These are phyloP conservation scores for Plasmodium ovale DNA, from an alignment of 169 alveolate species.

Conservation along the genomic window DNA sequence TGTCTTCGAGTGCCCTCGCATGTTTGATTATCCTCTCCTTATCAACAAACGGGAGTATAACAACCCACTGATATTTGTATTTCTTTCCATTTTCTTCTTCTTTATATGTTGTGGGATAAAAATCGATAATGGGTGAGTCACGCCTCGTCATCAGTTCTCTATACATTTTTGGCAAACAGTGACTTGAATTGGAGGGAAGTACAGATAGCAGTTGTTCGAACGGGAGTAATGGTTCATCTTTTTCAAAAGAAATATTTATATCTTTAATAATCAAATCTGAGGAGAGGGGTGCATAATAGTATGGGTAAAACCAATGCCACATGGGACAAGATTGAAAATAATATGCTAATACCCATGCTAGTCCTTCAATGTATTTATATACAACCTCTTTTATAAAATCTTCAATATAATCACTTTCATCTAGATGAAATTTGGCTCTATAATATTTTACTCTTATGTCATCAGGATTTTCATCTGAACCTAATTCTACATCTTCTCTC, in stretches of 20 bases:
- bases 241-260: conserved; percentile 79
- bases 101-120: conserved; percentile 85
- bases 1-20: conserved; percentile 84
- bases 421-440: conserved; percentile 66
- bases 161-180: conserved; percentile 92
- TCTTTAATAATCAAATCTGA: conserved; percentile 89
- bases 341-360: conserved; percentile 95
- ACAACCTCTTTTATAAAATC: conserved; percentile 77
- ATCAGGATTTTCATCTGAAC: conserved; percentile 67
- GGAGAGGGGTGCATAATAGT: conserved; percentile 99
- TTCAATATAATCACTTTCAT: conserved; percentile 51
- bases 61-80: conserved; percentile 90
- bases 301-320: conserved; percentile 99
- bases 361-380: conserved; percentile 94
- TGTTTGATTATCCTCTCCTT: conserved; percentile 80
- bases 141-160: conserved; percentile 82
- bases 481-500: conserved; percentile 71
- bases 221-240: conserved; percentile 95
- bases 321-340: conserved; percentile 95
- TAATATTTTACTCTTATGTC: conserved; percentile 46
- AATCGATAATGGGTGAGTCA: conserved; percentile 85
- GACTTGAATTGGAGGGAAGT: conserved; percentile 96
- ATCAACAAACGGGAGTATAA: conserved; percentile 90
- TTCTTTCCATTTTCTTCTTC: conserved; percentile 91
- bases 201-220: conserved; percentile 97